Percentiles rank a stretch among this genome's conserved stretches.
Evolutionary conservation across 1,139 yeast genomes (phyloP).

Genomic region (Barnettozyma hawaiiensis): DNA sequence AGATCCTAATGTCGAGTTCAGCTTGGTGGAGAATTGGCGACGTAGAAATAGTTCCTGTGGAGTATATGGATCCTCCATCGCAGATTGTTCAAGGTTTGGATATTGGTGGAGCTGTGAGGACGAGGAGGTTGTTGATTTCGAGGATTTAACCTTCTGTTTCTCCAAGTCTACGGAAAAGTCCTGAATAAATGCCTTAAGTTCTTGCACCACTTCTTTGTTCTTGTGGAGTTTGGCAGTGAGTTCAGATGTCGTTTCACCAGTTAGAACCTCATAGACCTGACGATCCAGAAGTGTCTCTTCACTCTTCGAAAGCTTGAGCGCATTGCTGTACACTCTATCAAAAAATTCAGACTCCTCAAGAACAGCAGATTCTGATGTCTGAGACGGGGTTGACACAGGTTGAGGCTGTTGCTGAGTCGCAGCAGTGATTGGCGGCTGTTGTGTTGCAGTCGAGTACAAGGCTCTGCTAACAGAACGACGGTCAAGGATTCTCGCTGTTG

Average conservation of each 20-base stretch:
- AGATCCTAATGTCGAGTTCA: slow-evolving; percentile 54
- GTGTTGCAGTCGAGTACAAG: slow-evolving; percentile 8
- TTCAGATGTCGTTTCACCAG: slow-evolving; percentile 20
- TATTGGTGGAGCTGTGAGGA: slow-evolving; percentile 18
- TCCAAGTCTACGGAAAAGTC: slow-evolving; percentile 19
- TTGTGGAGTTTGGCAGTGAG: slow-evolving; percentile 13
- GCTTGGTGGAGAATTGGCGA: slow-evolving; percentile 31
- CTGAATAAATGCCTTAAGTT: slow-evolving; percentile 17
- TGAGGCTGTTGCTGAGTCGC: background rate
- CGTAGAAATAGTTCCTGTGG: slow-evolving; percentile 73
- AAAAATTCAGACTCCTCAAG: slow-evolving; percentile 15
- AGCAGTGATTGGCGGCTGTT: slow-evolving; percentile 1
- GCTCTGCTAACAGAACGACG: slow-evolving; percentile 12
- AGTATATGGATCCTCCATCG: slow-evolving; percentile 49
- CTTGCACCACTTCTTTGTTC: slow-evolving; percentile 16
- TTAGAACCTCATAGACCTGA: slow-evolving; percentile 18
- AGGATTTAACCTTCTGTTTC: slow-evolving; percentile 12
- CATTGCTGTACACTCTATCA: slow-evolving; percentile 14
- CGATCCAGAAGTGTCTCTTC: slow-evolving; percentile 19
- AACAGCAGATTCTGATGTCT: background rate
- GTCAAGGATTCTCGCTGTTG: slow-evolving; percentile 10
- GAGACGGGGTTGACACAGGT: background rate
- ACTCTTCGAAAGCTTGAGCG: slow-evolving; percentile 13
- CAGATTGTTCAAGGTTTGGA: slow-evolving; percentile 33
- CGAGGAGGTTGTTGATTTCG: slow-evolving; percentile 3